A percentile compares a stretch with the other conserved stretches of the same genome.
Evolutionary conservation across 805 yeast genomes (phyloP).

Genomic region (Torulaspora quercuum): DNA sequence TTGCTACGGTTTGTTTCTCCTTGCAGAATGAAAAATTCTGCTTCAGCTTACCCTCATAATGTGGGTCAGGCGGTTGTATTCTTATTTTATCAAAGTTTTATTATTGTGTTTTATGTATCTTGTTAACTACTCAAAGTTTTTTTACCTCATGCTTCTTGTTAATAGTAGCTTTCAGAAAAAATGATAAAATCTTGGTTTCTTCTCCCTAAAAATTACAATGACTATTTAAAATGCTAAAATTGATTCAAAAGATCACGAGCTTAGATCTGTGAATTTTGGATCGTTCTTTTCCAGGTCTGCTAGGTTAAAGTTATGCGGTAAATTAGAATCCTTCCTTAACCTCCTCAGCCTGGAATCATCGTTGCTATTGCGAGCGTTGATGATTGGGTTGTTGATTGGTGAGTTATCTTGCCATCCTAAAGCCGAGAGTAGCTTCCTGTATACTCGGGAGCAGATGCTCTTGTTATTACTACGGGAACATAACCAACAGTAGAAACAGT

Average conservation of each 20-base stretch:
- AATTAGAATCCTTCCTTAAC: constrained; percentile 31
- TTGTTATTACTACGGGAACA: constrained; percentile 24
- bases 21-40: too few relatives aligned
- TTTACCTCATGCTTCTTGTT: too few relatives aligned
- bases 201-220: constrained; percentile 5
- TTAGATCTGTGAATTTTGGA: constrained; percentile 21
- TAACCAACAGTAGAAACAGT: constrained; percentile 43
- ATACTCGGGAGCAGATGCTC: constrained; percentile 1
- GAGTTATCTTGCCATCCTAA: constrained; percentile 1
- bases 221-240: constrained; percentile 2
- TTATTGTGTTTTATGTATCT: constrained; percentile 1
- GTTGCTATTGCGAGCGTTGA: constrained; percentile 6
- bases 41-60: too few relatives aligned
- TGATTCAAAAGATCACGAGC: constrained; percentile 4
- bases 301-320: constrained; percentile 23
- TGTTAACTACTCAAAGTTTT: too few relatives aligned
- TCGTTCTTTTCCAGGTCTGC: constrained; percentile 27
- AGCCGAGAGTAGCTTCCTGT: constrained; percentile 2
- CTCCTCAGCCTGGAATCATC: constrained; percentile 17
- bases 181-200: constrained; percentile 1
- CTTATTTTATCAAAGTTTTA: too few relatives aligned
- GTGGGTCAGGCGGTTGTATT: too few relatives aligned
- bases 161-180: background rate
- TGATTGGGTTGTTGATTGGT: background rate
- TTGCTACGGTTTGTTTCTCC: too few relatives aligned